These are phyloP conservation scores for Edaphochlamys debaryana DNA, from an alignment of 139 green algal species.

Conservation along the genomic window DNA sequence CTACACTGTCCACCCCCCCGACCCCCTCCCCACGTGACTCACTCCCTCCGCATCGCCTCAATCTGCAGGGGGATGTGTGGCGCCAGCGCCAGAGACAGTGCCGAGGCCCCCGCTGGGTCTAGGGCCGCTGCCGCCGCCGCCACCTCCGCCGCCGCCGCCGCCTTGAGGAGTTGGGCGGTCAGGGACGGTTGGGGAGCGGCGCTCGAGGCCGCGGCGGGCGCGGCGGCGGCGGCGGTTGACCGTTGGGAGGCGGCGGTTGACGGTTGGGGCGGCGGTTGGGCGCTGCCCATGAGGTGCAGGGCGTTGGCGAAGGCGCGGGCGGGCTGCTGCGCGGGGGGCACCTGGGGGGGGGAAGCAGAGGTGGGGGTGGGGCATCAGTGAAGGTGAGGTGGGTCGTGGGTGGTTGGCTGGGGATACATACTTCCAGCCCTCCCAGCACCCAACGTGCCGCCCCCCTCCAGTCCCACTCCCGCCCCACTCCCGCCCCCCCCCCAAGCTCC, in stretches of 20 bases:
- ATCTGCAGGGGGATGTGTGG: slow-evolving; percentile 33
- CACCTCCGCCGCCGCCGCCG: neutral
- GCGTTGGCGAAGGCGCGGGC: slow-evolving; percentile 29
- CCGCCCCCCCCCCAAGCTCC: neutral
- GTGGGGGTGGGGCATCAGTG: too few relatives aligned
- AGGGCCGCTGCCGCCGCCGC: slow-evolving; percentile 2
- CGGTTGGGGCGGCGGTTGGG: neutral
- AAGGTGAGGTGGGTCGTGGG: neutral
- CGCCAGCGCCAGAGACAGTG: slow-evolving; percentile 35
- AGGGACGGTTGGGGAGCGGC: neutral
- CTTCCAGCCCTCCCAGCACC: neutral
- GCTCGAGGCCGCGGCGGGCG: neutral
- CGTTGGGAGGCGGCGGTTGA: too few relatives aligned
- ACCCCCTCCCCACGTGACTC: neutral
- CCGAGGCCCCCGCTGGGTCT: neutral
- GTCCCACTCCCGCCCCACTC: neutral
- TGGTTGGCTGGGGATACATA: neutral
- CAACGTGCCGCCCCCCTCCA: neutral
- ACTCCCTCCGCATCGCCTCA: slow-evolving; percentile 24
- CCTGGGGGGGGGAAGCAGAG: neutral
- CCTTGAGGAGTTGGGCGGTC: neutral
- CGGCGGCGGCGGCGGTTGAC: neutral
- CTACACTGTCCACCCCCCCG: neutral
- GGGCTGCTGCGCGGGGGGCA: neutral
- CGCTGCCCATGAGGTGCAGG: slow-evolving; percentile 27